Conservation (phyloP, 2,329 filamentous ascomycete species). For the Lasiodiplodia theobromae region DNA sequence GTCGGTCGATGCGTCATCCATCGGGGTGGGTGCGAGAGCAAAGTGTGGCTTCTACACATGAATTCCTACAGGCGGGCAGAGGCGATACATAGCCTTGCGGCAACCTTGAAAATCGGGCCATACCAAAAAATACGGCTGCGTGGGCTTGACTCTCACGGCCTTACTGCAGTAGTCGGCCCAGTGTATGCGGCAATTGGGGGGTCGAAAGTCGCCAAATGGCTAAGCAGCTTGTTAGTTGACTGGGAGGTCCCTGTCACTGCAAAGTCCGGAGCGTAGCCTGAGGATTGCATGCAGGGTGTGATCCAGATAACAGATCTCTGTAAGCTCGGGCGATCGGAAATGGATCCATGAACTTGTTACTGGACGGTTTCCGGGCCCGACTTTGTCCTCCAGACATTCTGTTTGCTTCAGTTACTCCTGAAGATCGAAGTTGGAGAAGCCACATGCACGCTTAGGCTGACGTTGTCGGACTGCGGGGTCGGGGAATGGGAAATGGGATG, state of each 20-base stretch:
- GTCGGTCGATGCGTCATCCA: conserved; percentile 8
- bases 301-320: conserved; percentile 17
- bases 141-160: not conserved
- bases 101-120: conserved; percentile 3
- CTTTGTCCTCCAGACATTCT: not conserved
- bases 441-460: not conserved
- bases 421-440: not conserved
- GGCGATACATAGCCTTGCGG: not conserved
- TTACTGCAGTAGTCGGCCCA: conserved; percentile 20
- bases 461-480: not conserved
- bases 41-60: not conserved
- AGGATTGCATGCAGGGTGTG: conserved; percentile 1
- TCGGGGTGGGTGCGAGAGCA: not conserved
- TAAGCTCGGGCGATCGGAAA: conserved; percentile 14
- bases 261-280: not conserved
- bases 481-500: not conserved
- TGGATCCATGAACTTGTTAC: not conserved
- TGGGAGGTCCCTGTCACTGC: not conserved
- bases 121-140: conserved; percentile 4
- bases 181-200: conserved; percentile 5
- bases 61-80: not conserved
- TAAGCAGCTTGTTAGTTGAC: not conserved
- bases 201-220: conserved; percentile 1
- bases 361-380: conserved; percentile 7
- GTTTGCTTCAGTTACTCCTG: not conserved